These are phyloP conservation scores for Claviceps paspali DNA, from an alignment of 2,329 filamentous ascomycete species.

Conservation along the genomic window DNA sequence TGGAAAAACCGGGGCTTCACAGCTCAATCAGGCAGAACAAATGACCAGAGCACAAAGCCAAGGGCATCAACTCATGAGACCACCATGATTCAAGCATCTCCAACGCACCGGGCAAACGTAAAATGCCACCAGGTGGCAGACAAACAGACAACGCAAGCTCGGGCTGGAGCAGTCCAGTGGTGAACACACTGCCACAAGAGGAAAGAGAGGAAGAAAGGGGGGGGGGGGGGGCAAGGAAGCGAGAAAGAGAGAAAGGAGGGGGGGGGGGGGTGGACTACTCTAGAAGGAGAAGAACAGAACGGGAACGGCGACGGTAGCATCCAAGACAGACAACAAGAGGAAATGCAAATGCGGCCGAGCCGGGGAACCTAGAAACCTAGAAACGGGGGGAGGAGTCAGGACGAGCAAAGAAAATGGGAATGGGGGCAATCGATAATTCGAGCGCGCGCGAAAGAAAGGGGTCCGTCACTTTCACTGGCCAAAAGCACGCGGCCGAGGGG, in stretches of 20 bases:
- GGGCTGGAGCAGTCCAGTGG: too few species aligned
- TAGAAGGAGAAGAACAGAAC: too few species aligned
- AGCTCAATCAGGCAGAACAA: constrained; percentile 7
- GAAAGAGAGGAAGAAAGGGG: too few species aligned
- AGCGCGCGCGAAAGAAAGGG: not conserved
- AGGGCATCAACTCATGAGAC: constrained; percentile 5
- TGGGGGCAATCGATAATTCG: constrained; percentile 1
- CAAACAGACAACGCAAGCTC: too few species aligned
- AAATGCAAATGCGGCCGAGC: not conserved
- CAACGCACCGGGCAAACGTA: not conserved
- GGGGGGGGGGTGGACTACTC: too few species aligned
- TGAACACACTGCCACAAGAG: too few species aligned
- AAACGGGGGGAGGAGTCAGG: too few species aligned
- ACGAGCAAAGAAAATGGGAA: not conserved
- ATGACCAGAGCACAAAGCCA: constrained; percentile 4
- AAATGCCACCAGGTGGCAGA: not conserved
- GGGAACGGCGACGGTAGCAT: not conserved
- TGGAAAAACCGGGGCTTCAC: constrained; percentile 9
- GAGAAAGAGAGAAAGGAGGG: too few species aligned
- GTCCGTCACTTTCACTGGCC: not conserved
- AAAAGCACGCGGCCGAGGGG: too few species aligned
- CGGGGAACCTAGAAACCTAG: not conserved
- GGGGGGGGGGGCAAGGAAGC: too few species aligned
- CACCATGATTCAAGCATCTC: constrained; percentile 4
- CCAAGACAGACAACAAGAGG: not conserved